phyloP scores from a whole-genome alignment of 495 filamentous ascomycete species.

The Cryomyces antarcticus region DNA sequence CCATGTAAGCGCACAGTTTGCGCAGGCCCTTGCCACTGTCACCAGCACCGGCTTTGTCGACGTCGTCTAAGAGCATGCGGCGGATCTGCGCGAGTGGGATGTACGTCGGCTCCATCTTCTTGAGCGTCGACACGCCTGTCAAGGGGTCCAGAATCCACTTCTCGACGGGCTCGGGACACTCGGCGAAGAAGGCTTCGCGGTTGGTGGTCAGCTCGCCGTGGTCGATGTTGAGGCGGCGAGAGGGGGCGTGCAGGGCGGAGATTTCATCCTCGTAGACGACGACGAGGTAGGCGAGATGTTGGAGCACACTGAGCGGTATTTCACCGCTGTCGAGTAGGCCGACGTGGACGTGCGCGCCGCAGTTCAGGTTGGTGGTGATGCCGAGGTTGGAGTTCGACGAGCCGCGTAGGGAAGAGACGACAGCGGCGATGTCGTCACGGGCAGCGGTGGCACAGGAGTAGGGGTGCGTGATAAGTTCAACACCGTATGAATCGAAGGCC shows the following conservation, averaged over 20 bases:
- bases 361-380: conserved; percentile 1
- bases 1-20: background rate
- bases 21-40: background rate
- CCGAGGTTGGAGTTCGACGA: background rate
- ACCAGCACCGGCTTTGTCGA: background rate
- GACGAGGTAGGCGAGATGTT: conserved; percentile 11
- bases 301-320: conserved; percentile 5
- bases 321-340: conserved; percentile 4
- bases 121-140: background rate
- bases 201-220: background rate
- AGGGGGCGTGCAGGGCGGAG: conserved; percentile 1
- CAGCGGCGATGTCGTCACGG: conserved; percentile 3
- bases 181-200: conserved; percentile 1
- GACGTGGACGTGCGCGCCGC: conserved; percentile 13
- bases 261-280: conserved; percentile 8
- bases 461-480: conserved; percentile 9
- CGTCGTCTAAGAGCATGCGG: background rate
- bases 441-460: background rate
- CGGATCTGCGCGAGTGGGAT: background rate
- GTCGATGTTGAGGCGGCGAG: conserved; percentile 1
- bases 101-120: background rate
- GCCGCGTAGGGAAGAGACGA: background rate
- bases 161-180: background rate
- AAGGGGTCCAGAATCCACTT: background rate
- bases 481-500: conserved; percentile 8